Evolutionary conservation across 208 protist species (phyloP), one percentile per base, ranked within the genome.

Genomic region (Blechomonas ayalai): DNA sequence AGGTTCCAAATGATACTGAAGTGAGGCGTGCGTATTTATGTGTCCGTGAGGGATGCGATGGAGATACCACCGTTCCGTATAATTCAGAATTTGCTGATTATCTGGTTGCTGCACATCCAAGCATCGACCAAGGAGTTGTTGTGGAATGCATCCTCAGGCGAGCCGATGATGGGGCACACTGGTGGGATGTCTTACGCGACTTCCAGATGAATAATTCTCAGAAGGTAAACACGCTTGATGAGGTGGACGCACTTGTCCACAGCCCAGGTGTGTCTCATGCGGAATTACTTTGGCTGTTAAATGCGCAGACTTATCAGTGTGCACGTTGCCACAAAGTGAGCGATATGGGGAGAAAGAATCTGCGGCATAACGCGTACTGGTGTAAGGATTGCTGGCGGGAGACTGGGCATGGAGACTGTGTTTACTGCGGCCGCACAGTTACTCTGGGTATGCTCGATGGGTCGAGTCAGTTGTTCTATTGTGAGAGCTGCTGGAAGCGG

Each of bases 301-400:
- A 68, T 25, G 72, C 73, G 15, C 53, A 62, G 20, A 62, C 52
- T 13, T 89, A 78, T 53, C 62, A 72, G 50, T 92, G 84, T 52
- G 66, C 65, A 36, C 64, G 79, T 5, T 92, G 84, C 48, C 69
- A 74, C 32, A 74, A 70, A 32, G 71, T 92, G 20, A 81, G 83
- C 57, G 79, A 90, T 38, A 41, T 63, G 23, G 84, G 84, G n/a
- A 54, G 57, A 51, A 34, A 46, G 22, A 84, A 89, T 42, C 47
- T 25, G 27, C 55, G 40, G 29, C 55, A 77, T 36, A 78, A 75
- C 36, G 41, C 61, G n/a, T 92, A 85, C 49, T 87, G 76, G 80
- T 92, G 84, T 45, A 58, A 75, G 33, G 60, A 59, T 29, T 92
- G 84, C 55, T 92, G 84, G 84, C 59, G 59, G 38, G 80, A 81